A percentile compares a stretch with the other conserved stretches of the same genome.
phyloP scores from a whole-genome alignment of 1,284 basidiomycete species.

The Schizophyllum commune region DNA sequence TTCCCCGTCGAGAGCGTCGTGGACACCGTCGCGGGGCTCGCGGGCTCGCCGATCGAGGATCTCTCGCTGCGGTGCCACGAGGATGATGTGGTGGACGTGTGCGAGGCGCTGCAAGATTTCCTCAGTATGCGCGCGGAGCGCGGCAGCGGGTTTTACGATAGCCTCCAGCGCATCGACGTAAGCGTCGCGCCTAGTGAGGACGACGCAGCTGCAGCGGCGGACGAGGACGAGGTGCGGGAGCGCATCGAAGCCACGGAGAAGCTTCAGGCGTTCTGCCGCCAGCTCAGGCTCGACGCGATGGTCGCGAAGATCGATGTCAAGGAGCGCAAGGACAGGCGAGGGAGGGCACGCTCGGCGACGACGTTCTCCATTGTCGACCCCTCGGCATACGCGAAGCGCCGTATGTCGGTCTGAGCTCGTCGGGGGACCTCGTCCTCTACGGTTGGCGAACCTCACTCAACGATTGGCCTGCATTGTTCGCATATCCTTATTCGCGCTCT shows the following conservation, averaged over 20 bases:
- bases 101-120: conserved; percentile 47
- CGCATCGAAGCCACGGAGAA: conserved; percentile 26
- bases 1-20: conserved; percentile 54
- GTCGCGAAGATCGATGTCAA: conserved; percentile 15
- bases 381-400: background rate
- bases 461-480: too few relatives aligned
- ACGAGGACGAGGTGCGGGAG: conserved; percentile 23
- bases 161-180: conserved; percentile 33
- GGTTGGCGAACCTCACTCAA: too few relatives aligned
- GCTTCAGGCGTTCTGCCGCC: conserved; percentile 35
- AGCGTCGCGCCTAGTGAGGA: conserved; percentile 26
- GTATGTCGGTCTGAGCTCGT: background rate
- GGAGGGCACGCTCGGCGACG: background rate
- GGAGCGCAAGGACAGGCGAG: background rate
- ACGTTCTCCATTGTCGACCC: background rate
- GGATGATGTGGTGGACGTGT: conserved; percentile 52
- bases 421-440: background rate
- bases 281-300: conserved; percentile 28
- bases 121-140: conserved; percentile 41
- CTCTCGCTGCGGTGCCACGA: conserved; percentile 52
- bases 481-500: too few relatives aligned
- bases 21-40: conserved; percentile 50
- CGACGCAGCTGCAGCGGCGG: conserved; percentile 10
- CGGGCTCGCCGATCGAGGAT: conserved; percentile 52
- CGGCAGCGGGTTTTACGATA: conserved; percentile 36